Percentiles rank a stretch among this genome's conserved stretches.
Evolutionary conservation across 176 grass and related monocot species (phyloP).

Genomic region (Pharus latifolius): DNA sequence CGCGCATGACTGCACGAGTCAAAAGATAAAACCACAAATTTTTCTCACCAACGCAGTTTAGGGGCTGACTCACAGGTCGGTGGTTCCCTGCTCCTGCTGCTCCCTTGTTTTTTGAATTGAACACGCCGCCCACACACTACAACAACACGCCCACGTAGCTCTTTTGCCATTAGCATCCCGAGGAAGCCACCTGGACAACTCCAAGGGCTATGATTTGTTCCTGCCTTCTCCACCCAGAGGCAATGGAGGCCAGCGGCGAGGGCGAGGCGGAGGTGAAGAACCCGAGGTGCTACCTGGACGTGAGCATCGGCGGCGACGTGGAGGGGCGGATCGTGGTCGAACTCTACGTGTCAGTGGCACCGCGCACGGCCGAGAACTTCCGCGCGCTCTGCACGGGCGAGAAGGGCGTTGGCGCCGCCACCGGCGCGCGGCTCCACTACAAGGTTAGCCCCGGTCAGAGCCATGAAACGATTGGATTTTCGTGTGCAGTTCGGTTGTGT

Average conservation of each 20-base stretch:
- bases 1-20: no score
- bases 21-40: no score
- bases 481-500: background rate
- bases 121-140: background rate
- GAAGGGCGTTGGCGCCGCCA: slow-evolving; percentile 52
- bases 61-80: no score
- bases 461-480: background rate
- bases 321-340: slow-evolving; percentile 88
- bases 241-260: slow-evolving; percentile 31
- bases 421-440: slow-evolving; percentile 61
- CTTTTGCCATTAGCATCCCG: slow-evolving; percentile 19
- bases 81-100: background rate
- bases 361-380: slow-evolving; percentile 87
- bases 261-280: slow-evolving; percentile 23
- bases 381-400: slow-evolving; percentile 92
- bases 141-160: background rate
- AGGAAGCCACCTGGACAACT: background rate
- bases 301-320: slow-evolving; percentile 78
- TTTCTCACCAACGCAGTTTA: no score
- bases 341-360: slow-evolving; percentile 56
- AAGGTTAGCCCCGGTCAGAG: slow-evolving; percentile 23
- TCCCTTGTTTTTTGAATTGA: slow-evolving; percentile 42
- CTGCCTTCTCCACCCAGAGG: background rate
- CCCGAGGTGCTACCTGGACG: slow-evolving; percentile 70
- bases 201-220: slow-evolving; percentile 19